Evolutionary conservation across 2,329 filamentous ascomycete genomes (phyloP), one percentile per base, ranked within the genome.

Genomic region (Aureobasidium uvarum): DNA sequence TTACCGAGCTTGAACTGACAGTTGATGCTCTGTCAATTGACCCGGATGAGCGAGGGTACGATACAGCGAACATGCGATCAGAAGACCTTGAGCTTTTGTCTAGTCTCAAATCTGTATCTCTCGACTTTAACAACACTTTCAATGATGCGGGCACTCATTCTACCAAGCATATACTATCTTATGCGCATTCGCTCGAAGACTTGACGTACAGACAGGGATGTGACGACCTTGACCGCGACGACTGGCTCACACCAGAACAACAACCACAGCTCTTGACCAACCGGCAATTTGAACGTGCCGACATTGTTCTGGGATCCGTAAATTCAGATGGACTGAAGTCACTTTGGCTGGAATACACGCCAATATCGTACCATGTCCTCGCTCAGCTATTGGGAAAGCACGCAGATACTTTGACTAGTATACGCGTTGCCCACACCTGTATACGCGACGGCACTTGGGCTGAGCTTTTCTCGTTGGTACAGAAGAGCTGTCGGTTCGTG

Each of bases 121-220:
- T 62, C n/a, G 58, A 62, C 23, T 7, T 50, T 7, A 43, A 16
- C 14, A 62, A 38, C 20, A 43, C 43, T 5, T 45, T 62, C 10
- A 33, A 62, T 14, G 58, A 50, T n/a, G 45, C 33, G 7, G 58
- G 58, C n/a, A 62, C 45, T n/a, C 43, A 14, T 28, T 62, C 58
- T 25, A n/a, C 39, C 10, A 45, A 13, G 20, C 58, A 50, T 20
- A 50, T 62, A 16, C 5, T 62, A 3, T 48, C 58, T 10, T 45
- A 39, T 28, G 33, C 58, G 1, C 43, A 13, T 10, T n/a, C 20
- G n/a, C 33, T 62, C 5, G 58, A 62, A 14, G 20, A 39, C 11
- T 10, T 62, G 11, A 50, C 45, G 1, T 62, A 62, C 20, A 38
- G 45, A 50, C 58, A 62, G 25, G 58, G 58, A 6, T 62, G 58